Conservation (phyloP, 2,329 filamentous ascomycete genomes). For the Cladophialophora bantiana region DNA sequence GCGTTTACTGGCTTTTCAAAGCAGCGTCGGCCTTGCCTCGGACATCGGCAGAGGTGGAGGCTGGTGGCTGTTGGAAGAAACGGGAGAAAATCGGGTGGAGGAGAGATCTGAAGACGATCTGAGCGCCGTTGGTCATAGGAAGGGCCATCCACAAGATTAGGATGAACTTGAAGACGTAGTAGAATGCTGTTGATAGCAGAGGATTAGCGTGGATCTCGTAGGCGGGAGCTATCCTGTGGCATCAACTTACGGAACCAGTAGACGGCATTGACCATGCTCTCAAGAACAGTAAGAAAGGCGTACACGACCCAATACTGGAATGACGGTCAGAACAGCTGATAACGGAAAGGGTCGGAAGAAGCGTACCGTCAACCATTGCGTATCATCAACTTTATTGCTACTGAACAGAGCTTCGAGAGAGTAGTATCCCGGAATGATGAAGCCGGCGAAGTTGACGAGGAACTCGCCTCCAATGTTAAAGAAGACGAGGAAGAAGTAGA, state of each 20-base stretch:
- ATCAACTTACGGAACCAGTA: slow-evolving; percentile 69
- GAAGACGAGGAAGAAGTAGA: slow-evolving; percentile 75
- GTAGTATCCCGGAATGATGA: slow-evolving; percentile 71
- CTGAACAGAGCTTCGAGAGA: slow-evolving; percentile 70
- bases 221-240: slow-evolving; percentile 87
- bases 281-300: slow-evolving; percentile 70
- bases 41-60: slow-evolving; percentile 79
- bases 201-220: slow-evolving; percentile 96
- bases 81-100: slow-evolving; percentile 88
- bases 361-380: slow-evolving; percentile 69
- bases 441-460: slow-evolving; percentile 71
- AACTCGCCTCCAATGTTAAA: slow-evolving; percentile 75
- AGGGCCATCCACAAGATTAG: slow-evolving; percentile 98
- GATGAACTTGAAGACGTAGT: slow-evolving; percentile 99
- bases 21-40: slow-evolving; percentile 84
- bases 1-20: slow-evolving; percentile 62
- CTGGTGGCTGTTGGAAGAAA: slow-evolving; percentile 77
- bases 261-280: slow-evolving; percentile 70
- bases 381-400: slow-evolving; percentile 67
- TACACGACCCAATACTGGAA: slow-evolving; percentile 72
- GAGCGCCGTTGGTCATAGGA: slow-evolving; percentile 93
- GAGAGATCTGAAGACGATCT: slow-evolving; percentile 96
- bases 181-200: slow-evolving; percentile 79
- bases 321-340: slow-evolving; percentile 34
- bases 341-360: slow-evolving; percentile 16